phyloP scores from a whole-genome alignment of 2,329 filamentous ascomycete genomes.

The Magnaporthiopsis poae region DNA sequence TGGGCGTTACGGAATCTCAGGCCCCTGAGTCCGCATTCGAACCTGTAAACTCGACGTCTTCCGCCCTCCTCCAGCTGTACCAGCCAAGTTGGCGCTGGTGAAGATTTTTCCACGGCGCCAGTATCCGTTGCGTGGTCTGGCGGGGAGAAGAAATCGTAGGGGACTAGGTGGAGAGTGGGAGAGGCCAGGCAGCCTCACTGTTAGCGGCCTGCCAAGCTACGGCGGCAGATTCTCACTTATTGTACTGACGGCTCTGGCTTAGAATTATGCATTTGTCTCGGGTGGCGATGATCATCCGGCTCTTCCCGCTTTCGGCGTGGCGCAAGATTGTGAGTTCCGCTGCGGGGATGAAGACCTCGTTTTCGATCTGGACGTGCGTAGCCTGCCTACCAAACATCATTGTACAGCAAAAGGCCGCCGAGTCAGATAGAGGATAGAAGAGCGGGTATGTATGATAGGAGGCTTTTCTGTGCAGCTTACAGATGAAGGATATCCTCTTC shows the following conservation, averaged over 20 bases:
- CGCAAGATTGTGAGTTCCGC: constrained; percentile 16
- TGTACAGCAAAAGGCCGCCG: too few species aligned
- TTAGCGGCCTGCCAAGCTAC: background rate
- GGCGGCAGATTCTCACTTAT: background rate
- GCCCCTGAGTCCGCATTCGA: background rate
- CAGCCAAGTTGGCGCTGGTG: background rate
- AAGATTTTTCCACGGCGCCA: background rate
- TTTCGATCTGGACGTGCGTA: constrained; percentile 16
- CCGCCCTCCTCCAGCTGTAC: background rate
- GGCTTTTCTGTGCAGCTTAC: background rate
- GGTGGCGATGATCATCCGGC: constrained; percentile 17
- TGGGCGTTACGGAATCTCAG: background rate
- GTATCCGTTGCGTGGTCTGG: background rate
- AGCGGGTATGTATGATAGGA: background rate
- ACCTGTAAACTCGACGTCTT: background rate
- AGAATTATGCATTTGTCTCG: constrained; percentile 17
- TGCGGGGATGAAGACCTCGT: constrained; percentile 14
- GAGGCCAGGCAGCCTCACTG: background rate
- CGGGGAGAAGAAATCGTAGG: background rate
- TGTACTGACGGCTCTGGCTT: constrained; percentile 14
- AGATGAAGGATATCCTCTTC: background rate
- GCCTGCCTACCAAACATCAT: constrained; percentile 12
- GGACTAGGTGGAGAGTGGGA: background rate
- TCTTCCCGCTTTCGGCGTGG: constrained; percentile 9
- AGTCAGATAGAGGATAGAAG: too few species aligned